Base-by-base conservation (phyloP, 495 filamentous ascomycete species). In the Apiosordaria backusii region DNA sequence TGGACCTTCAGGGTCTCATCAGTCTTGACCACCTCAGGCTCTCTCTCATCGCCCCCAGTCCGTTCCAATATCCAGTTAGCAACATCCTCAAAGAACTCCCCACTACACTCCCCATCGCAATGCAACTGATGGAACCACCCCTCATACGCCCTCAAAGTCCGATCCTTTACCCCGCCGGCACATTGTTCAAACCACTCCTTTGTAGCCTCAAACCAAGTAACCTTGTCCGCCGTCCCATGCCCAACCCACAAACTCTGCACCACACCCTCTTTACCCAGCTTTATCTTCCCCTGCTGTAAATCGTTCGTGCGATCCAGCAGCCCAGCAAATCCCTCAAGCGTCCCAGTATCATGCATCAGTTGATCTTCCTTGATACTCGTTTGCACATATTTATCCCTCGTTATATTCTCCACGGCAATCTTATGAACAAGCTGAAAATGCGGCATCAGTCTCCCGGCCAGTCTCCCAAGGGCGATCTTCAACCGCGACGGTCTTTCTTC, bases 81-180 rank as follows among this genome's bases (percentile, higher is more conserved):
- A 5, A 96, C 83, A 76, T 97, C 91, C 62, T 83, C 82, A 35
- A 83, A 84, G 71, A 90, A 95, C 58, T 79, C 80, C 60, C 83
- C 78, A 67, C 82, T 90, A 77, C 27, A 82, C 75, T 64, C 87
- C 80, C 75, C 75, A 66, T 96, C 93, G 2, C 83, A 83, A 78
- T 95, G 91, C 70, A 96, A 67, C 77, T 87, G 86, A 77, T 97
- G 93, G 74, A 83, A 91, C 79, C 83, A 91, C 5, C 90, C 93
- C 57, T 91, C 88, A 72, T 94, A 97, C 7, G 79, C 70, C 80
- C 83, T 87, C 69, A 93, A 91, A 53, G 77, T 80, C 72, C 85
- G 88, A 73, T 96, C 91, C 63, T 81, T 73, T 10, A 89, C 79
- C 58, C 79, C 73, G 18, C 78, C 70, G 50, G 63, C 67, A 54